Base-by-base conservation (phyloP, 2,329 filamentous ascomycete genomes). In the Zymoseptoria passerinii region DNA sequence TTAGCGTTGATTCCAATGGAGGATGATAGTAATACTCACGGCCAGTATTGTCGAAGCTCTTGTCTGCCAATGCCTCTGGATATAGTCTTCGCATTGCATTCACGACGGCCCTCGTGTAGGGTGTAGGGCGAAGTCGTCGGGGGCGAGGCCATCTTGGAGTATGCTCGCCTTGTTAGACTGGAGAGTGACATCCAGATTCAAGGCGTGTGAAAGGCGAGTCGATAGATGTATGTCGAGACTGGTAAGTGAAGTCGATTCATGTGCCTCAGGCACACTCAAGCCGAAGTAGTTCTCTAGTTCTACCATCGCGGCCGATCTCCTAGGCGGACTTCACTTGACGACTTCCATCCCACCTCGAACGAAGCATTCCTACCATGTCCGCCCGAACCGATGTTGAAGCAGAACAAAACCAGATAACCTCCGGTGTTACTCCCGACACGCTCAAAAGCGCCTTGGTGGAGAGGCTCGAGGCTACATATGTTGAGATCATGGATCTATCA, bases 1-100 rank as follows among this genome's bases (percentile, higher is more conserved):
- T 63, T 4, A 58, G 29, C 35, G 51, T 48, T 19, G 35, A 1
- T 8, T 18, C 16, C 35, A n/a, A 7, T 13, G 5, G n/a, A 44
- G 4, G 35, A 44, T 13, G 18, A 18, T 28, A 8, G 10, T 53
- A 2, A 28, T 35, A 4, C 61, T 50, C 51, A 83, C 83, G 73
- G 56, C 94, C 94, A n/a, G 95, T 96, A 70, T 99, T 99, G 73
- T 99, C 94, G 82, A 92, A 99, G 64, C 88, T 85, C 66, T 86
- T 87, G 71, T 97, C 94, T 8, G 94, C 94, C 49, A 96, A 80
- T 60, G 85, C 84, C 71, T 95, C 90, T 0, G 94, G 94, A 71
- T 96, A 99, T 87, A 96, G 78, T 72, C 83, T 86, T 69, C 82
- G 83, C 88, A 96, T 92, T 8, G 89, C 86, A 67, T 80, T 78